Base-by-base conservation (phyloP, 768 basidiomycete genomes). In the Panellus pusillus region DNA sequence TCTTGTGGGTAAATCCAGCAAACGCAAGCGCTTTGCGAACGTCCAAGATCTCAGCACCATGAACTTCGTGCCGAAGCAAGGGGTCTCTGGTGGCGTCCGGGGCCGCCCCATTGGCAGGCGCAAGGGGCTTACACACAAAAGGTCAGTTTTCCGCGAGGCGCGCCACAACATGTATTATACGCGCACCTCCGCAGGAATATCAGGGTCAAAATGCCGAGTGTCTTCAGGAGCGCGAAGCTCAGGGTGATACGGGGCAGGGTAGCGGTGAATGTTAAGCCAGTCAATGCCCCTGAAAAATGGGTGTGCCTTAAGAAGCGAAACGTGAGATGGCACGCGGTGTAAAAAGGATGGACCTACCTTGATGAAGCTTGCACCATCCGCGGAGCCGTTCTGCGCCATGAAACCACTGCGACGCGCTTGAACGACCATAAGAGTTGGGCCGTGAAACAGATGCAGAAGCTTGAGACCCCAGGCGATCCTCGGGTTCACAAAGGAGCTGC, bases 141-240 rank as follows among this genome's bases (percentile, higher is more conserved):
- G 62, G 54, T 65, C 19, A 65, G 43, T 55, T 60, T 52, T 66
- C 66, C 64, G 63, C 68, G 63, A 63, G 39, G 61, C 32, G 32
- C 32, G 32, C 54, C 58, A 58, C 45, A 58, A 56, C 52, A 53
- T 58, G 56, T 66, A 66, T 68, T 63, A 71, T 69, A 19, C n/a
- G 50, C 76, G 66, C 72, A 93, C 93, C 84, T 95, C 91, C 35
- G 89, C 75, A 18, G 91, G 91, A 64, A 97, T 98, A 69, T 96
- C 93, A 48, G 88, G 84, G 70, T 98, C 95, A 60, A 99, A 98
- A 70, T 99, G 95, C 56, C 84, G 80, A 14, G 96, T 98, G 69
- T 98, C 94, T 63, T 88, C 91, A 24, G 90, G 87, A 59, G 83
- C 76, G 28, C 67, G 74, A 54, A 99, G 80, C 58, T 93, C 86